Base-by-base conservation (phyloP, 768 basidiomycete genomes). In the Boletus rex-veris region DNA sequence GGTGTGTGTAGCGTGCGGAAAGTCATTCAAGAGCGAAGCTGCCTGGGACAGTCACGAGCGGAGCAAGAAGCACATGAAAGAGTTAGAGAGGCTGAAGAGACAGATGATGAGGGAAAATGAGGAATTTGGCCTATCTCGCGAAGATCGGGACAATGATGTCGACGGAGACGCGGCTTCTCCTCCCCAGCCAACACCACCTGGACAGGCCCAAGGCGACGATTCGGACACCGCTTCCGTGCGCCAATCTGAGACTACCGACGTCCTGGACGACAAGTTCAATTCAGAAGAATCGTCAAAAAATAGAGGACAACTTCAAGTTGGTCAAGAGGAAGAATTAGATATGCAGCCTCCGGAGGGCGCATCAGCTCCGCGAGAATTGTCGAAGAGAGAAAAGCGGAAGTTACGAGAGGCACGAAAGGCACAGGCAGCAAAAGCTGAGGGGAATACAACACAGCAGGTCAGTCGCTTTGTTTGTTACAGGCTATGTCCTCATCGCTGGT, bases 1-100 rank as follows among this genome's bases (percentile, higher is more conserved):
- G 86, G 94, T 96, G 67, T 99, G 97, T 64, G 86, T 98, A n/a
- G 95, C 86, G 8, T 99, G 97, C 63, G 77, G 81, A 28, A 98
- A 97, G 74, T 78, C 80, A 1, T 98, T 98, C 67, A 75, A 86
- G 64, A 93, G 87, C 58, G 94, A 98, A 62, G 90, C 92, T 0
- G 91, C 93, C 5, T 99, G 95, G 95, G 78, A 86, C 61, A 98
- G 93, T 68, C 97, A 98, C 58, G 97, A 98, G 69, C 78, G 94
- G 59, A 97, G 94, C 69, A 89, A 89, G 72, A 97, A 93, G 70
- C 97, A 99, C 64, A 66, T 90, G 66, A 91, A 88, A 70, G 90
- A 93, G 57, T 83, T 98, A 12, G 90, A 91, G 64, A 77, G 75
- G 58, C 65, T 99, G 54, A 83, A 81, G 68, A 76, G 77, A 61